A percentile compares a stretch with the other conserved stretches of the same genome.
Conservation (phyloP, 1,139 yeast genomes). For the Suhomyces chickasaworum region DNA sequence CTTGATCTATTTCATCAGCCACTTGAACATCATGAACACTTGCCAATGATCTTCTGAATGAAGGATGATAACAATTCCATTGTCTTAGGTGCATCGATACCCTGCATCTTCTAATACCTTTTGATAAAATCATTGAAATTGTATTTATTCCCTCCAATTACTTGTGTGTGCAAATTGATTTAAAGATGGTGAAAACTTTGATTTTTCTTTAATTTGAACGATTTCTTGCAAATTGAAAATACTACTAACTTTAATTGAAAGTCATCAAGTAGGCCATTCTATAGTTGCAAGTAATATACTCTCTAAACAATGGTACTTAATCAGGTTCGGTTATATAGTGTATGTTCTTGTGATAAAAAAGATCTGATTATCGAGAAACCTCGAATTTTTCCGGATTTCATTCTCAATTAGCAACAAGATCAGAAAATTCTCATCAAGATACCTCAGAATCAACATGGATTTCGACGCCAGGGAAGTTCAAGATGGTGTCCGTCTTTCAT, state of each 20-base stretch:
- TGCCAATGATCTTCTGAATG: not conserved
- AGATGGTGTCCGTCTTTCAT: constrained; percentile 87
- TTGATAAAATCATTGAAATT: not conserved
- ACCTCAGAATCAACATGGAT: constrained; percentile 39
- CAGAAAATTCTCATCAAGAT: not conserved
- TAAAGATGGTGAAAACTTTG: too few relatives aligned
- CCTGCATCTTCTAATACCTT: not conserved
- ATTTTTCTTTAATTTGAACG: too few relatives aligned
- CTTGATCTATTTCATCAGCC: constrained; percentile 2
- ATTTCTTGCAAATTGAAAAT: too few relatives aligned
- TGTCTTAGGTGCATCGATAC: not conserved
- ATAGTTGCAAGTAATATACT: too few relatives aligned
- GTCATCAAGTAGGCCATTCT: too few relatives aligned
- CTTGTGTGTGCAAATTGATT: too few relatives aligned
- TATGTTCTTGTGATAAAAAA: not conserved
- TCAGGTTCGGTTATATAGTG: too few relatives aligned
- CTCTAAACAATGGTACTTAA: too few relatives aligned
- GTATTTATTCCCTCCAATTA: too few relatives aligned
- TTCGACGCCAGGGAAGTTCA: constrained; percentile 85
- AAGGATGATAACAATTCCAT: not conserved
- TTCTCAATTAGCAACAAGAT: not conserved
- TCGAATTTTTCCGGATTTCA: not conserved
- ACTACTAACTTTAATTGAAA: too few relatives aligned
- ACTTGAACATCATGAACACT: not conserved
- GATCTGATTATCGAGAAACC: not conserved